Percentiles rank a stretch among this genome's conserved stretches.
Evolutionary conservation across 495 filamentous ascomycete genomes (phyloP).

Genomic region (Saxophila tyrrhenica): DNA sequence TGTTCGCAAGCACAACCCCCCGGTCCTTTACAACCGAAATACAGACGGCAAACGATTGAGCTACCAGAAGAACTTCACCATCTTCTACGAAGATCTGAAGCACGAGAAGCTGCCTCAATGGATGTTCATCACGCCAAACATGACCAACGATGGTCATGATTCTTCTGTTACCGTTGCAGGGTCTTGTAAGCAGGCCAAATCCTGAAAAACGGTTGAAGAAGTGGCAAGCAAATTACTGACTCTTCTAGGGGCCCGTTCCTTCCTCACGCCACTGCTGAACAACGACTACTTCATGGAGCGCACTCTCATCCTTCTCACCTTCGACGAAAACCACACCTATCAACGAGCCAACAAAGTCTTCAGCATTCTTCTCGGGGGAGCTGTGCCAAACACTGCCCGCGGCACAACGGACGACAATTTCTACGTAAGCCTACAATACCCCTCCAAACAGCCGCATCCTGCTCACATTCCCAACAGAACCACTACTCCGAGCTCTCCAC

Average conservation of each 20-base stretch:
- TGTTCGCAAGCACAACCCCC: slow-evolving; percentile 30
- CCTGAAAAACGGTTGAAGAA: no score
- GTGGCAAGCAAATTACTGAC: slow-evolving; percentile 23
- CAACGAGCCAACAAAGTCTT: slow-evolving; percentile 29
- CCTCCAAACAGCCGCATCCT: no score
- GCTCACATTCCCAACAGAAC: slow-evolving; percentile 5
- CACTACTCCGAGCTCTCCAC: slow-evolving; percentile 30
- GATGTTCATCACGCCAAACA: slow-evolving; percentile 31
- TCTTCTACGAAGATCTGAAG: slow-evolving; percentile 23
- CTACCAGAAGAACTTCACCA: slow-evolving; percentile 26
- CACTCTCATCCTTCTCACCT: slow-evolving; percentile 36
- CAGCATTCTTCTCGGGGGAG: slow-evolving; percentile 27
- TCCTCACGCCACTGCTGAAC: slow-evolving; percentile 29
- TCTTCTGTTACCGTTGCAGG: slow-evolving; percentile 26
- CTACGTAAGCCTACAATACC: no score
- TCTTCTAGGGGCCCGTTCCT: slow-evolving; percentile 16
- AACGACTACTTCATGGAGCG: slow-evolving; percentile 34
- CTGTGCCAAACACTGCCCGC: slow-evolving; percentile 11
- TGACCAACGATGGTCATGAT: slow-evolving; percentile 29
- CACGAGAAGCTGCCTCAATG: slow-evolving; percentile 24
- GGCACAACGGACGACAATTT: slow-evolving; percentile 25
- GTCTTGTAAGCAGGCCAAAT: slow-evolving; percentile 6
- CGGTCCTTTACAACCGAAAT: slow-evolving; percentile 25
- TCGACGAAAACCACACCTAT: slow-evolving; percentile 35
- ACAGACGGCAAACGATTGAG: slow-evolving; percentile 19